Evolutionary conservation across 305 asterid genomes (phyloP).

Genomic region (Fraxinus velutina): DNA sequence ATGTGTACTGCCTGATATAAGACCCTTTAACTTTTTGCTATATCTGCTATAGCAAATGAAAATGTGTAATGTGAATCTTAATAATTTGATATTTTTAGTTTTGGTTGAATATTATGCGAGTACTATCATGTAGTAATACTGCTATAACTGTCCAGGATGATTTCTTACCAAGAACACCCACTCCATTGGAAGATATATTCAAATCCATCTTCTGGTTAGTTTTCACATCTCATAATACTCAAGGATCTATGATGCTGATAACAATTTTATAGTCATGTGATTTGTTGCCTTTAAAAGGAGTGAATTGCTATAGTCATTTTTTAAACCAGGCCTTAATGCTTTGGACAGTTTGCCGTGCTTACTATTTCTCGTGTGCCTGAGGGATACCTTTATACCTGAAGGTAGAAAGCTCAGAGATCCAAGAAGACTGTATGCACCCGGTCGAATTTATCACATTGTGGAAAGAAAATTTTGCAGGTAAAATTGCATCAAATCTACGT

Average conservation of each 20-base stretch:
- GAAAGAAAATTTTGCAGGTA: conserved; percentile 94
- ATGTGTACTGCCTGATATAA: not conserved
- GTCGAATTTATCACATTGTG: conserved; percentile 89
- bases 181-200: conserved; percentile 92
- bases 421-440: conserved; percentile 87
- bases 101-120: not conserved
- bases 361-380: conserved; percentile 74
- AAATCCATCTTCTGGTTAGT: conserved; percentile 87
- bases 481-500: conserved; percentile 15
- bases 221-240: conserved; percentile 9
- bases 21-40: not conserved
- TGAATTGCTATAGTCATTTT: conserved; percentile 28
- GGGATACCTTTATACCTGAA: conserved; percentile 93
- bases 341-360: conserved; percentile 97
- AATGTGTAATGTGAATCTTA: not conserved
- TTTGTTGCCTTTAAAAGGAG: conserved; percentile 29
- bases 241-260: conserved; percentile 14
- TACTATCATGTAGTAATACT: conserved; percentile 2
- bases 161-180: conserved; percentile 90
- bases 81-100: not conserved
- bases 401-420: conserved; percentile 91
- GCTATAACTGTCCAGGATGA: conserved; percentile 57
- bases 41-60: not conserved
- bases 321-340: conserved; percentile 54
- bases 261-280: not conserved